Conservation (phyloP, 371 early-diverging fungal genomes). For the Phascolomyces articulosus region DNA sequence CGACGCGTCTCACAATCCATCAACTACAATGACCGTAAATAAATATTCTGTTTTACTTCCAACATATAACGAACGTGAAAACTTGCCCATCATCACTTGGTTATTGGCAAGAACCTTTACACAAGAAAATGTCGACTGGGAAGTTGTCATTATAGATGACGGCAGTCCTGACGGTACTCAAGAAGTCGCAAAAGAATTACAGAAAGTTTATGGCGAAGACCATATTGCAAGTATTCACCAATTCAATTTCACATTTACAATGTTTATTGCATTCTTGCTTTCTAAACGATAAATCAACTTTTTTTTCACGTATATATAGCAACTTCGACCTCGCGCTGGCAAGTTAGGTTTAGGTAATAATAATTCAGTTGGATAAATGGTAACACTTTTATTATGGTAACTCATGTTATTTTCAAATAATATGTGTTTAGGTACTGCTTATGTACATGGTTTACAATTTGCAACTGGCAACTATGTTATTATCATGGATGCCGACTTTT, state of each 20-base stretch:
- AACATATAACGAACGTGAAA: conserved; percentile 99
- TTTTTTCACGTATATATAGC: conserved; percentile 36
- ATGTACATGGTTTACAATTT: conserved; percentile 93
- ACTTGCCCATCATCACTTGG: conserved; percentile 94
- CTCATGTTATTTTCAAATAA: neutral
- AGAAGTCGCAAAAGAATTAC: conserved; percentile 89
- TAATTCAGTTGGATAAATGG: neutral
- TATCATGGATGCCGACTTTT: conserved; percentile 99
- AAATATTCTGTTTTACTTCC: conserved; percentile 95
- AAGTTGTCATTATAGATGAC: conserved; percentile 99
- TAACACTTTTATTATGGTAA: no score
- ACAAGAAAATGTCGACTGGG: conserved; percentile 86
- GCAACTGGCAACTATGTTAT: conserved; percentile 95
- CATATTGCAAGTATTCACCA: conserved; percentile 70
- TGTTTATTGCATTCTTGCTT: neutral
- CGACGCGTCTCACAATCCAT: conserved; percentile 17
- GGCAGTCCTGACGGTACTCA: conserved; percentile 98
- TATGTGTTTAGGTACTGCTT: conserved; percentile 84
- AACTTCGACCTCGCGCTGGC: conserved; percentile 89
- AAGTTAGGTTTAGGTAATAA: conserved; percentile 89
- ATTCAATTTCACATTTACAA: neutral
- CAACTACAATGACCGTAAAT: conserved; percentile 38
- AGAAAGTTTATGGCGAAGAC: conserved; percentile 85
- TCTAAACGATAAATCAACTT: neutral
- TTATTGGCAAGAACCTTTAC: conserved; percentile 87